Evolutionary conservation across 805 yeast species (phyloP).

Genomic region (Metschnikowia lunata): DNA sequence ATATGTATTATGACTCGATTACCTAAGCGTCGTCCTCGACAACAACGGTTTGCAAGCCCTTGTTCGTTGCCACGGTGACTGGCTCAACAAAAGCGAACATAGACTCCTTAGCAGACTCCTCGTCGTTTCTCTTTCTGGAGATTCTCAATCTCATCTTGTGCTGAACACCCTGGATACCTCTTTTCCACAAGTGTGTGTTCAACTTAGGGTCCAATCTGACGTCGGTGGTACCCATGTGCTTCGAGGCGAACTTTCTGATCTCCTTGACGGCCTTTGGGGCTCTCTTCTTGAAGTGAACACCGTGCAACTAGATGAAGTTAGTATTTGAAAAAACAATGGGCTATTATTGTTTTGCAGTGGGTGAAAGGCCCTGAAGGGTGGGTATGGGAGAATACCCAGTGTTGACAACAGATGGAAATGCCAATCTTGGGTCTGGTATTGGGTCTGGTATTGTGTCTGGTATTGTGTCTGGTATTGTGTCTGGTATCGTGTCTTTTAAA

Average conservation of each 20-base stretch:
- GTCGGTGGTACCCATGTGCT: slow-evolving; percentile 98
- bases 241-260: slow-evolving; percentile 96
- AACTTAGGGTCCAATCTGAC: slow-evolving; percentile 98
- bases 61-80: slow-evolving; percentile 88
- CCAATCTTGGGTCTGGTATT: too few relatives aligned
- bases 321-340: slow-evolving; percentile 22
- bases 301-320: slow-evolving; percentile 72
- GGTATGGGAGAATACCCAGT: too few relatives aligned
- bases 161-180: slow-evolving; percentile 99
- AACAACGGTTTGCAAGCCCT: slow-evolving; percentile 97
- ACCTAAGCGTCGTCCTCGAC: slow-evolving; percentile 66
- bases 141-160: slow-evolving; percentile 97
- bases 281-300: slow-evolving; percentile 98
- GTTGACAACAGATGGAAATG: too few relatives aligned
- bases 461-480: too few relatives aligned
- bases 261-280: slow-evolving; percentile 99
- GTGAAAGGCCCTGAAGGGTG: too few relatives aligned
- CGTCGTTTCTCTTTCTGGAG: slow-evolving; percentile 99
- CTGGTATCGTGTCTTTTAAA: too few relatives aligned
- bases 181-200: slow-evolving; percentile 98
- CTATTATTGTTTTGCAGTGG: too few relatives aligned
- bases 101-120: slow-evolving; percentile 98
- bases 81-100: slow-evolving; percentile 98
- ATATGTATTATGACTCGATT: slow-evolving; percentile 18
- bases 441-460: too few relatives aligned